Percentiles rank a stretch among this genome's conserved stretches.
Conservation (phyloP, 1,284 basidiomycete species). For the Microbotryum saponariae region DNA sequence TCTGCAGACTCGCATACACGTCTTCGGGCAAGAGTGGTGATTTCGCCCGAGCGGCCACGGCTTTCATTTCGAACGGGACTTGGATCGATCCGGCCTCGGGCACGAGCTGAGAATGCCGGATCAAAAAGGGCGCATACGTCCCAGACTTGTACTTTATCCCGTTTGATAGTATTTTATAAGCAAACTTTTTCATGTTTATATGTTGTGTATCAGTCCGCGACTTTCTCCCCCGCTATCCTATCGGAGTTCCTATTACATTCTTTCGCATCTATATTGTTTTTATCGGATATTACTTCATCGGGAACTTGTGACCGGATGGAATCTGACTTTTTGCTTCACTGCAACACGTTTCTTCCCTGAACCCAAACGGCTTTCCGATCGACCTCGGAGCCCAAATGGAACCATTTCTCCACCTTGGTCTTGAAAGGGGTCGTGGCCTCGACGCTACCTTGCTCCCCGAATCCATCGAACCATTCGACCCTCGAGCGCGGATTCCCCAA, state of each 20-base stretch:
- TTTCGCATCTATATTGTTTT: no score
- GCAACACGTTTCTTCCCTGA: slow-evolving; percentile 49
- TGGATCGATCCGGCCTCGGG: slow-evolving; percentile 48
- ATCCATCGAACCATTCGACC: slow-evolving; percentile 33
- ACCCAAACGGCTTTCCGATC: slow-evolving; percentile 66
- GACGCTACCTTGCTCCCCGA: slow-evolving; percentile 38
- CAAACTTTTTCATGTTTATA: no score
- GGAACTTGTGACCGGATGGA: no score
- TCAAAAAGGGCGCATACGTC: no score
- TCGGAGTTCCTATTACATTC: no score
- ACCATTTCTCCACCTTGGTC: slow-evolving; percentile 74
- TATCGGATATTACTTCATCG: no score
- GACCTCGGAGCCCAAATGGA: slow-evolving; percentile 63
- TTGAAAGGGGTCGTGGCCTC: slow-evolving; percentile 24
- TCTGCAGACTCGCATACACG: slow-evolving; percentile 39
- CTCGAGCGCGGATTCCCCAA: slow-evolving; percentile 26
- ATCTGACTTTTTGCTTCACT: no score
- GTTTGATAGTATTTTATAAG: no score
- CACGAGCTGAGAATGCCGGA: slow-evolving; percentile 4
- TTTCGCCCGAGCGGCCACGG: slow-evolving; percentile 68
- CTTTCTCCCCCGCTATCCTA: no score
- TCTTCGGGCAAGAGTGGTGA: slow-evolving; percentile 55
- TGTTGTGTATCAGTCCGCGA: no score
- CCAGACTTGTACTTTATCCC: no score
- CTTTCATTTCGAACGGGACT: slow-evolving; percentile 66